Evolutionary conservation across 257 asterid species (phyloP).

Genomic region (Fraxinus cuspidata): DNA sequence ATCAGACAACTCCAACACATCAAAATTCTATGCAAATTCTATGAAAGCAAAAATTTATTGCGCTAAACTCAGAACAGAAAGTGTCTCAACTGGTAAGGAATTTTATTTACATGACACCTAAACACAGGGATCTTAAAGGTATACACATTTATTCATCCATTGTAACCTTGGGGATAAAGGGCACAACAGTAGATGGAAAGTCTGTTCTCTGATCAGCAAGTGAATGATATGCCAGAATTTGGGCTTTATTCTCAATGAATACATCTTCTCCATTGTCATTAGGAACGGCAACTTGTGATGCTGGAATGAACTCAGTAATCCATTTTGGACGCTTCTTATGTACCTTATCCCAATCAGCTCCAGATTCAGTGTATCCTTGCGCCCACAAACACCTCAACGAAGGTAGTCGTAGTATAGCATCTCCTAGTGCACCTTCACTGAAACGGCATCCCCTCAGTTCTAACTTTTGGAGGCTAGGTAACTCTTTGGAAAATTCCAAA

Average conservation of each 20-base stretch:
- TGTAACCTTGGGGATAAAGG: constrained; percentile 21
- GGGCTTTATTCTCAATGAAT: constrained; percentile 42
- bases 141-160: background rate
- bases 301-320: constrained; percentile 83
- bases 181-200: constrained; percentile 36
- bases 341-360: constrained; percentile 44
- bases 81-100: too few species aligned
- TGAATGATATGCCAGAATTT: constrained; percentile 49
- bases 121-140: background rate
- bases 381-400: constrained; percentile 81
- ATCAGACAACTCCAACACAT: too few species aligned
- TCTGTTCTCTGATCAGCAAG: constrained; percentile 47
- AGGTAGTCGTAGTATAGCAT: constrained; percentile 53
- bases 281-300: constrained; percentile 39
- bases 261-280: constrained; percentile 22
- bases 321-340: constrained; percentile 71
- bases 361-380: constrained; percentile 70
- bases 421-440: constrained; percentile 73
- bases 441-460: constrained; percentile 86
- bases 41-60: too few species aligned
- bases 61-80: too few species aligned
- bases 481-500: constrained; percentile 70
- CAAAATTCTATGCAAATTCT: too few species aligned
- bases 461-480: constrained; percentile 72
- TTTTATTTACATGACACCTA: too few species aligned